These are phyloP conservation scores for Xylaria sp. DNA, from an alignment of 2,329 filamentous ascomycete species.

Conservation along the genomic window DNA sequence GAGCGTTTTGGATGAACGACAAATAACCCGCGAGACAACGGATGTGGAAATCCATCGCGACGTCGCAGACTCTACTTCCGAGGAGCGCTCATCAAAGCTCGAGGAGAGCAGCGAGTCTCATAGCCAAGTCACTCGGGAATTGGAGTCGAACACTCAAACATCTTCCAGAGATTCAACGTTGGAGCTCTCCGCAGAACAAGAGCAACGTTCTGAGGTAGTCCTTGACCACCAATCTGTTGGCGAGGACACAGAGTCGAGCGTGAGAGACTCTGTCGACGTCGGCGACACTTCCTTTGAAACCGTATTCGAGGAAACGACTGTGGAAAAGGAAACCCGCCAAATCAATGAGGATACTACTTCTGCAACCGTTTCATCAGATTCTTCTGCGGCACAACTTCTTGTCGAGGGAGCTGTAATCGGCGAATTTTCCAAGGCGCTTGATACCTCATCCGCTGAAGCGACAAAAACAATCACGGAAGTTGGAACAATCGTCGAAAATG, in stretches of 20 bases:
- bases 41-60: constrained; percentile 11
- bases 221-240: constrained; percentile 21
- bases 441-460: constrained; percentile 3
- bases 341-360: constrained; percentile 13
- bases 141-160: constrained; percentile 11
- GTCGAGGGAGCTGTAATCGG: constrained; percentile 2
- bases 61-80: constrained; percentile 8
- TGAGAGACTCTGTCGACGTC: constrained; percentile 20
- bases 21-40: constrained; percentile 12
- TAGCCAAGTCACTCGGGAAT: constrained; percentile 16
- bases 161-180: constrained; percentile 10
- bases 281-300: constrained; percentile 20
- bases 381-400: constrained; percentile 12
- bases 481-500: constrained; percentile 4
- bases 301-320: constrained; percentile 27
- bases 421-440: constrained; percentile 1
- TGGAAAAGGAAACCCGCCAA: constrained; percentile 29
- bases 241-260: constrained; percentile 21
- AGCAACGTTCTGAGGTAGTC: constrained; percentile 12
- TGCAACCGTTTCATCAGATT: constrained; percentile 12
- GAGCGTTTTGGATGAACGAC: constrained; percentile 15
- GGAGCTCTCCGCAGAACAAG: constrained; percentile 12
- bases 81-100: constrained; percentile 12
- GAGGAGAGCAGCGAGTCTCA: constrained; percentile 7
- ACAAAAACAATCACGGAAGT: constrained; percentile 1